These are phyloP conservation scores for Daldinia vernicosa DNA, from an alignment of 495 filamentous ascomycete genomes.

Conservation along the genomic window DNA sequence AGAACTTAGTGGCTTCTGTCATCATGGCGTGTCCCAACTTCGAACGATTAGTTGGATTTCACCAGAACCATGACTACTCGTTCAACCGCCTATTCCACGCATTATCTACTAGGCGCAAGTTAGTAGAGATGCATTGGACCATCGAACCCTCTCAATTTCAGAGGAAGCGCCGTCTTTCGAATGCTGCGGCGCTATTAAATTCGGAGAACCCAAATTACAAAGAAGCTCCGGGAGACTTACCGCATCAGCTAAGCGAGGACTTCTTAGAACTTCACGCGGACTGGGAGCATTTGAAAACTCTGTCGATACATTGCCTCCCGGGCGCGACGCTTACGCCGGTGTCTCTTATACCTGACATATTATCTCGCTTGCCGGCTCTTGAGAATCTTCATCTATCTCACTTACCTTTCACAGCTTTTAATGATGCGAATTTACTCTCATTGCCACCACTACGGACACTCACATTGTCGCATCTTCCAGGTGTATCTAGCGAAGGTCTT, in stretches of 20 bases:
- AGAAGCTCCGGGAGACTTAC: slow-evolving; percentile 62
- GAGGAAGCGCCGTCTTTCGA: slow-evolving; percentile 44
- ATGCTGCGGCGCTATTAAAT: slow-evolving; percentile 40
- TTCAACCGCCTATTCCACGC: slow-evolving; percentile 82
- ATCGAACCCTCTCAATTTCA: slow-evolving; percentile 57
- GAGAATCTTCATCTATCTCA: slow-evolving; percentile 78
- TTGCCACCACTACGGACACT: slow-evolving; percentile 79
- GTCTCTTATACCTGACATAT: slow-evolving; percentile 70
- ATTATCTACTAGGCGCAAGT: slow-evolving; percentile 73
- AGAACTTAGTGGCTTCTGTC: slow-evolving; percentile 78
- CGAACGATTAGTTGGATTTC: slow-evolving; percentile 75
- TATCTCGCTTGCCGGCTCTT: slow-evolving; percentile 73
- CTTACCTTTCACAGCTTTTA: slow-evolving; percentile 76
- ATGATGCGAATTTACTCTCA: slow-evolving; percentile 70
- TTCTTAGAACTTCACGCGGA: slow-evolving; percentile 75
- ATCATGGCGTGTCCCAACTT: slow-evolving; percentile 89
- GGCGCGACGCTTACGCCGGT: slow-evolving; percentile 71
- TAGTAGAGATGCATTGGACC: slow-evolving; percentile 86
- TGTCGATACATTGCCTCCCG: slow-evolving; percentile 74
- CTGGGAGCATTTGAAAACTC: slow-evolving; percentile 76
- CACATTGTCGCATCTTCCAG: slow-evolving; percentile 77
- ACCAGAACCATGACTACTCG: slow-evolving; percentile 73
- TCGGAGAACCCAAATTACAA: slow-evolving; percentile 36
- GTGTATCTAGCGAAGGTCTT: slow-evolving; percentile 80
- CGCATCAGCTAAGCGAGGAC: slow-evolving; percentile 67